These are phyloP conservation scores for Parsonsia alboflavescens DNA, from an alignment of 257 asterid genomes.

Conservation along the genomic window DNA sequence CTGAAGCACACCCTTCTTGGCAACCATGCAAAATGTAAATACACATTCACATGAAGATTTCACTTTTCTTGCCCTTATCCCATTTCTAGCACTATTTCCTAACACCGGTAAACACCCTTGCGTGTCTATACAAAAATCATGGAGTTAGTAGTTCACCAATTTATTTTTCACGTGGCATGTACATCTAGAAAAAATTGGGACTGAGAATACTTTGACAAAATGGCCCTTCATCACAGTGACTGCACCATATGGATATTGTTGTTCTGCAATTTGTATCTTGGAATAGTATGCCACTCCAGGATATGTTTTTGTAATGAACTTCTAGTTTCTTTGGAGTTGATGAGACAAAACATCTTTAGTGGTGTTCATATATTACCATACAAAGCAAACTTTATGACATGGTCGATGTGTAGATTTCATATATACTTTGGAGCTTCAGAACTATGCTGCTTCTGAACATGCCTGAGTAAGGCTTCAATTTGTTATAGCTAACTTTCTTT, in stretches of 20 bases:
- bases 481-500: slow-evolving; percentile 5
- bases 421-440: not conserved
- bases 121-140: no score
- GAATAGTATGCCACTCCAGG: not conserved
- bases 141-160: not conserved
- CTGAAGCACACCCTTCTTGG: not conserved
- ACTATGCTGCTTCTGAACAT: not conserved
- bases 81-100: not conserved
- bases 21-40: not conserved
- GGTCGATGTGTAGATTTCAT: not conserved
- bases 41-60: not conserved
- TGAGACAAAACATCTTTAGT: not conserved
- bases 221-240: not conserved
- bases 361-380: not conserved
- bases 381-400: not conserved
- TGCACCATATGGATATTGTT: not conserved
- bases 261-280: not conserved
- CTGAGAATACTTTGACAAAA: not conserved
- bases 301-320: not conserved
- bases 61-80: not conserved
- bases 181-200: not conserved
- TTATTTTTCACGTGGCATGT: not conserved
- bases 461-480: not conserved
- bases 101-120: not conserved
- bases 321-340: not conserved